Evolutionary conservation across 129 eudicot species (phyloP), one percentile per base, ranked within the genome.

Genomic region (Centrapalus pauciflorus): DNA sequence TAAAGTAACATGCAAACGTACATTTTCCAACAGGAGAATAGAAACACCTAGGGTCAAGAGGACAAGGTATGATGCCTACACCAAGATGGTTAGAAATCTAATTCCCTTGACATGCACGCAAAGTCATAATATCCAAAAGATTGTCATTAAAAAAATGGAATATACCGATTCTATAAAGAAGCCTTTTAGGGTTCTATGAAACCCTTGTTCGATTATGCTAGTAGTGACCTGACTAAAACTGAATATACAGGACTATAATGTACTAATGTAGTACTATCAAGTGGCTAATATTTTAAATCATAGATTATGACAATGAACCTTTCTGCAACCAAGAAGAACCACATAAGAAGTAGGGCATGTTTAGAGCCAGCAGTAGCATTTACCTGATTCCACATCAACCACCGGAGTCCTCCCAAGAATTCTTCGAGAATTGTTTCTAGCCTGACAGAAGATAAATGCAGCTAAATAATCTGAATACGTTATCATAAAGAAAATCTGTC

Each of bases 361-460:
- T 17, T 23, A 48, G 4, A n/a, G n/a, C n/a, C n/a, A 24, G 3
- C 54, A 48, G 23, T 17, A 48, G 25, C 2, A 48, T 29, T 70
- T 79, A 85, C 87, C 87, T 64, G 85, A 64, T 4, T 85, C 92
- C 28, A 82, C 71, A 61, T 85, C 83, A 60, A 85, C 73, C 29
- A 79, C 77, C 41, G 59, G 12, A 37, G 75, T 28, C 25, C 83
- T 74, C 55, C 40, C 37, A 0, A 57, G 79, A 23, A 32, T 34
- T 54, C 81, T 79, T 43, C 87, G 71, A 1, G 85, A 69, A 49
- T 71, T 82, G 69, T 75, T 82, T 65, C 67, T 82, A 12, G 87
- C 92, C 85, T 85, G 66, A 51, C 3, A 67, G 0, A 26, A 67
- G 46, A 34, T 25, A 27, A 37, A 6, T 46, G 0, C n/a, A 17